A percentile compares a stretch with the other conserved stretches of the same genome.
Evolutionary conservation across 495 filamentous ascomycete genomes (phyloP).

Genomic region (Penicillium mononematosum): DNA sequence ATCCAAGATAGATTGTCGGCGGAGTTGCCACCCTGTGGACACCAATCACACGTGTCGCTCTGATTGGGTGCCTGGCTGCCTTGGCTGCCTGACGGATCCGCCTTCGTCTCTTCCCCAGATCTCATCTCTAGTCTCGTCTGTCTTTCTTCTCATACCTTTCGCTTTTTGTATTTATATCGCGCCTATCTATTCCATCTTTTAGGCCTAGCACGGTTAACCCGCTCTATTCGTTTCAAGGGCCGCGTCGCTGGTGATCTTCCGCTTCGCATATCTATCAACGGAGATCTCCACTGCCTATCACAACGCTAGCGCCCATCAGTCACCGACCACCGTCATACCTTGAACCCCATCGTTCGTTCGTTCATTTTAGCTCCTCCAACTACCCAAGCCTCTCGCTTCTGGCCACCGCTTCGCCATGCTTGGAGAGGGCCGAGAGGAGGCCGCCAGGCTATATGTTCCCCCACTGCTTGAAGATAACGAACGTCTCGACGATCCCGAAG

Average conservation of each 20-base stretch:
- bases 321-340: constrained; percentile 24
- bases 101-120: constrained; percentile 10
- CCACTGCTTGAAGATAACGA: constrained; percentile 40
- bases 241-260: constrained; percentile 21
- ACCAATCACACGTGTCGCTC: constrained; percentile 4
- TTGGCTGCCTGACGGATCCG: constrained; percentile 15
- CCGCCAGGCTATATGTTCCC: constrained; percentile 35
- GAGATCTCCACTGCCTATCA: constrained; percentile 20
- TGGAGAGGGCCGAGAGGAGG: constrained; percentile 38
- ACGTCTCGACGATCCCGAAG: constrained; percentile 40
- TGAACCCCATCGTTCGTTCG: constrained; percentile 15
- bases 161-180: constrained; percentile 6
- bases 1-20: neutral
- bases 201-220: neutral
- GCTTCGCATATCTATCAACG: constrained; percentile 17
- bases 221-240: constrained; percentile 8
- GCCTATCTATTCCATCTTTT: neutral
- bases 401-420: constrained; percentile 28
- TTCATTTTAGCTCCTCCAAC: constrained; percentile 12
- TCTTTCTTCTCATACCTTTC: constrained; percentile 15
- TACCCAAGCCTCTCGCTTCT: constrained; percentile 9
- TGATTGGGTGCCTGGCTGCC: constrained; percentile 21
- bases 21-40: constrained; percentile 11
- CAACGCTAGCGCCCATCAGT: constrained; percentile 23
- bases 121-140: constrained; percentile 11